Conservation (phyloP, 148 eudicot genomes). For the Agrostemma githago region DNA sequence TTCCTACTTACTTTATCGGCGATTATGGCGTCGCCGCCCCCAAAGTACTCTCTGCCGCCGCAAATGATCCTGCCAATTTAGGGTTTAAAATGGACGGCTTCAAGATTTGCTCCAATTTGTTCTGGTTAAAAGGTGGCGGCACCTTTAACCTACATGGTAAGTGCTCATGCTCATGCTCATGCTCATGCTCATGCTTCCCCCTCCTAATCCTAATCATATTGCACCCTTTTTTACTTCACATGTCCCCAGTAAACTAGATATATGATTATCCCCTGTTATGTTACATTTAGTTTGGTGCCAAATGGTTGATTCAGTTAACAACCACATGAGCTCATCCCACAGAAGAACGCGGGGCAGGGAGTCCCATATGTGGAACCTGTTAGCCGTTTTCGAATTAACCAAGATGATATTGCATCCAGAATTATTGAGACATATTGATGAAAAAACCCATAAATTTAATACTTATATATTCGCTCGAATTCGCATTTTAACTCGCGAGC, state of each 20-base stretch:
- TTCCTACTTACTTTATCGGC: constrained; percentile 82
- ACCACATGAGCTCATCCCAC: no score
- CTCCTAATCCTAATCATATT: no score
- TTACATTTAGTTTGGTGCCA: neutral
- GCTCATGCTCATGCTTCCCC: neutral
- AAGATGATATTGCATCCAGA: no score
- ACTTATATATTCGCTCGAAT: no score
- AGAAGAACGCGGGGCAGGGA: no score
- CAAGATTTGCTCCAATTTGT: constrained; percentile 62
- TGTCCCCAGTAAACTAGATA: no score
- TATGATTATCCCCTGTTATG: neutral
- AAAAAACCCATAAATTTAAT: no score
- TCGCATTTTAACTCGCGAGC: no score
- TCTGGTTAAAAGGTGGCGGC: constrained; percentile 91
- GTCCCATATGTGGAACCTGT: no score
- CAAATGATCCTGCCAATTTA: constrained; percentile 45
- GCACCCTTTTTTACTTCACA: no score
- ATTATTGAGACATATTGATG: no score
- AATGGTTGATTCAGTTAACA: neutral
- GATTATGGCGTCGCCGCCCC: constrained; percentile 72
- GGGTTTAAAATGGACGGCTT: constrained; percentile 96
- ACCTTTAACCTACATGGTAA: constrained; percentile 61
- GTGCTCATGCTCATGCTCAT: neutral
- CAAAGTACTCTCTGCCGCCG: constrained; percentile 53
- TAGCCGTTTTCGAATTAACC: no score